These are phyloP conservation scores for Ganoderma lingzhi DNA, from an alignment of 1,284 basidiomycete species.

Conservation along the genomic window DNA sequence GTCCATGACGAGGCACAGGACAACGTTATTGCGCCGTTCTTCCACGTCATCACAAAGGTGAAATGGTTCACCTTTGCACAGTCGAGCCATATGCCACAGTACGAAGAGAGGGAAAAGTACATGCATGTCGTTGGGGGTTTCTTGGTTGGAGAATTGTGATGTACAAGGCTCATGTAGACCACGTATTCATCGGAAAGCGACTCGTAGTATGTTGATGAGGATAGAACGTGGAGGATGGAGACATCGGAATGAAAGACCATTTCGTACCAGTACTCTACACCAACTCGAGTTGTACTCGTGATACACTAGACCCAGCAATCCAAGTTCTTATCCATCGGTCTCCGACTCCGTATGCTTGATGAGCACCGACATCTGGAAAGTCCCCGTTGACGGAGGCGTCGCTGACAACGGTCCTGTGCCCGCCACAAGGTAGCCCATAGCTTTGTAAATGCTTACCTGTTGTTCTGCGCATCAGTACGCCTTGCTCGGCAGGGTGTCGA, in stretches of 20 bases:
- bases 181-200: too few relatives aligned
- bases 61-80: conserved; percentile 58
- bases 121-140: conserved; percentile 50
- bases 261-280: too few relatives aligned
- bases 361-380: conserved; percentile 27
- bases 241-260: too few relatives aligned
- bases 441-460: conserved; percentile 27
- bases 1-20: conserved; percentile 34
- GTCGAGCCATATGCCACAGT: conserved; percentile 53
- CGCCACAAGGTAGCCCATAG: conserved; percentile 22
- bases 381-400: conserved; percentile 11
- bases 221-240: too few relatives aligned
- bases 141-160: too few relatives aligned
- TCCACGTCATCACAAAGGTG: conserved; percentile 35
- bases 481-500: not conserved
- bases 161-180: too few relatives aligned
- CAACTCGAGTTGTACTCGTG: too few relatives aligned
- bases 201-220: too few relatives aligned
- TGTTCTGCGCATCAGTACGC: not conserved
- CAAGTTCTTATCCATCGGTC: not conserved
- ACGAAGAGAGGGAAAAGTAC: conserved; percentile 56
- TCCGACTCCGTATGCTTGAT: conserved; percentile 27
- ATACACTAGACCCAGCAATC: too few relatives aligned
- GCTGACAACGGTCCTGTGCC: conserved; percentile 21
- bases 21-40: conserved; percentile 27